Conservation (phyloP, 768 basidiomycete genomes). For the Auricularia sp. region DNA sequence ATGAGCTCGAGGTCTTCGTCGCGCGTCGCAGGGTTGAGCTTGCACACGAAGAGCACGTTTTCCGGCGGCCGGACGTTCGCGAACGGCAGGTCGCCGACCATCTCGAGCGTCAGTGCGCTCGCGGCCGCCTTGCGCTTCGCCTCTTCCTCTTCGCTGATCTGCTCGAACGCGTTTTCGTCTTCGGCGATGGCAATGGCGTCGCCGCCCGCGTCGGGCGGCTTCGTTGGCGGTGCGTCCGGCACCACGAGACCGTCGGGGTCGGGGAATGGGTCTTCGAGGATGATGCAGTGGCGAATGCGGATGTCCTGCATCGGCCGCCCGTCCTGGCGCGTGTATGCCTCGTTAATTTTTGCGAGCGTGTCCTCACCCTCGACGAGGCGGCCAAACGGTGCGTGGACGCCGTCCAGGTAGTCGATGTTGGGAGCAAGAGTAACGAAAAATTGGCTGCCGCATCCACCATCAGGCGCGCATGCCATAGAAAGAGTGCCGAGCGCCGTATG, state of each 20-base stretch:
- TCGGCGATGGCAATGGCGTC: slow-evolving; percentile 81
- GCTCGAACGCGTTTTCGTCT: slow-evolving; percentile 81
- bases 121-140: slow-evolving; percentile 83
- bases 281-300: slow-evolving; percentile 88
- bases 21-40: slow-evolving; percentile 88
- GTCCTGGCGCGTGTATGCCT: slow-evolving; percentile 79
- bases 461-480: slow-evolving; percentile 94
- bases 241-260: slow-evolving; percentile 70
- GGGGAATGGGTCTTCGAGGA: slow-evolving; percentile 91
- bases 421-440: slow-evolving; percentile 93
- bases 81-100: slow-evolving; percentile 98
- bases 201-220: slow-evolving; percentile 59
- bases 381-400: slow-evolving; percentile 89
- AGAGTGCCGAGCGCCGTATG: slow-evolving; percentile 80
- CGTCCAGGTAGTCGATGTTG: slow-evolving; percentile 90
- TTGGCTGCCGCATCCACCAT: slow-evolving; percentile 84
- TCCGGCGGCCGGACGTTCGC: slow-evolving; percentile 97
- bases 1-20: slow-evolving; percentile 97
- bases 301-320: slow-evolving; percentile 91
- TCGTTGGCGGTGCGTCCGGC: slow-evolving; percentile 66
- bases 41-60: slow-evolving; percentile 98
- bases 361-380: slow-evolving; percentile 91
- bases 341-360: slow-evolving; percentile 85
- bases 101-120: slow-evolving; percentile 92
- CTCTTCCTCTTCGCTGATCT: slow-evolving; percentile 76